Conservation (phyloP, 75 land plant genomes). For the Cunninghamia lanceolata region DNA sequence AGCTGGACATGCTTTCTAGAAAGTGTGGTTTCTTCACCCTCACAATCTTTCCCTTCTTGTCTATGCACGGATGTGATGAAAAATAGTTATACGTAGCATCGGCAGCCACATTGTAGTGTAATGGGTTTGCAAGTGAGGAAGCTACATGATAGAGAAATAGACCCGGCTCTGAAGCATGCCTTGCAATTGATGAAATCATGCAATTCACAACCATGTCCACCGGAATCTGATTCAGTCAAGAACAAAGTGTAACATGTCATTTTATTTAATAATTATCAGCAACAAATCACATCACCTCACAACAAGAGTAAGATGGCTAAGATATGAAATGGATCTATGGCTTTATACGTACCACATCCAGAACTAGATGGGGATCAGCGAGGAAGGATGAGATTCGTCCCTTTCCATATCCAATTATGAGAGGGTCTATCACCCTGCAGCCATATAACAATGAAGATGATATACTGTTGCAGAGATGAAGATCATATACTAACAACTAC, state of each 20-base stretch:
- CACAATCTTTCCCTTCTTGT: constrained; percentile 30
- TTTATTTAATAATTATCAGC: no score
- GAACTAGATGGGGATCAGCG: constrained; percentile 30
- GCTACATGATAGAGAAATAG: no score
- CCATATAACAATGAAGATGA: no score
- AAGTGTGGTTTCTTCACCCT: no score
- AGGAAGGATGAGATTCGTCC: constrained; percentile 7
- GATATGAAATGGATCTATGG: background rate
- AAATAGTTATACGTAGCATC: constrained; percentile 34
- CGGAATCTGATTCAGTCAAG: constrained; percentile 75
- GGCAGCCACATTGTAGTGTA: constrained; percentile 12
- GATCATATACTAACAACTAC: no score
- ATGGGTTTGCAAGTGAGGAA: no score
- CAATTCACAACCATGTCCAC: constrained; percentile 80
- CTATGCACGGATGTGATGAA: constrained; percentile 32
- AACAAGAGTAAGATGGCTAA: no score
- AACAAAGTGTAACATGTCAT: no score
- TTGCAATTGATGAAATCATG: constrained; percentile 54
- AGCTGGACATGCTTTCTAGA: no score
- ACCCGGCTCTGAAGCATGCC: constrained; percentile 34
- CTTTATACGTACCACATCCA: constrained; percentile 73
- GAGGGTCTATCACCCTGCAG: constrained; percentile 20
- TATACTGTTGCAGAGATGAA: no score
- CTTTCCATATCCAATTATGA: background rate
- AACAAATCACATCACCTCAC: no score